Evolutionary conservation across 371 early-diverging fungal species (phyloP), one percentile per base, ranked within the genome.

Genomic region (Mucor indicus): DNA sequence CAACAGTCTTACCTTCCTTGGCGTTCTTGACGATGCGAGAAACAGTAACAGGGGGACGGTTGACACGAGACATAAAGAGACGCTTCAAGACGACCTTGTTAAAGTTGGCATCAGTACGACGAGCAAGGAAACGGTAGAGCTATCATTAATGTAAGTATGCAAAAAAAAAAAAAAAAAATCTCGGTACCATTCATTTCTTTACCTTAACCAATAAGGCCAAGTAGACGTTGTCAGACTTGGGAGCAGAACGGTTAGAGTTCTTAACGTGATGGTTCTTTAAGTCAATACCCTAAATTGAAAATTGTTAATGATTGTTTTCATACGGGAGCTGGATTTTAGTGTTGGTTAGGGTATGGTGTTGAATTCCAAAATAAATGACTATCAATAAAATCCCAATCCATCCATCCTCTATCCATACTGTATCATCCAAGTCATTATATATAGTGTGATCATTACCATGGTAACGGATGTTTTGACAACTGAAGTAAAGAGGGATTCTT

Each of bases 11-110:
- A 71, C 86, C 85, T 31, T 73, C 78, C 57, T 77, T 60, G 67
- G 84, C 55, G 83, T 83, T 79, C 62, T 86, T 74, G 50, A 80
- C 83, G 48, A 98, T 60, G 50, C 93, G 90, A 53, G 98, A 95
- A 49, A 97, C 64, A 37, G 95, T 91, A 58, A 98, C 77, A 36
- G 98, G 93, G 44, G 98, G 97, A 55, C 93, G 89, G 90, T 97
- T 92, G 79, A 93, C 77, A 54, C 93, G 90, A 67, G 95, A 95
- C 97, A 96, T 94, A 75, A 92, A 95, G 61, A 98, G 90, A 60
- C 99, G 90, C 90, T 93, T 95, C 76, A 97, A 83, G 67, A 98
- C 85, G 54, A 92, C 92, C 87, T 93, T 92, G 94, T 98, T 98
- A 87, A 98, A 98, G 75, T 83, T 75, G 75, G 96, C 83, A 77